A percentile compares a stretch with the other conserved stretches of the same genome.
phyloP scores from a whole-genome alignment of 73 alveolate genomes.

The Paraurostyla sp. region DNA sequence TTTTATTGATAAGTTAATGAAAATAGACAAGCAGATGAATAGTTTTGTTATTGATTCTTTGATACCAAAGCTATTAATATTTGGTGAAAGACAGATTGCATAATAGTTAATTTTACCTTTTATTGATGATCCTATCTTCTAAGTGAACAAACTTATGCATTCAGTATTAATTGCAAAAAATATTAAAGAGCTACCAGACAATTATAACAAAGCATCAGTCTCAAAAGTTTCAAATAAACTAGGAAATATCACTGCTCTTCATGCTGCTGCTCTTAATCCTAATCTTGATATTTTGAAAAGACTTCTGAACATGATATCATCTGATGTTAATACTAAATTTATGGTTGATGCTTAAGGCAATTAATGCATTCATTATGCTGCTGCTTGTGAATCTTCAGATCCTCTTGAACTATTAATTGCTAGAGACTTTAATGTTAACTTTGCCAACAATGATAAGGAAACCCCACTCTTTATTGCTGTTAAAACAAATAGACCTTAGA shows the following conservation, averaged over 20 bases:
- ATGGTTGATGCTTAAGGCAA: background rate
- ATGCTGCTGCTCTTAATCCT: conserved; percentile 23
- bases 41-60: background rate
- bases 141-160: conserved; percentile 3
- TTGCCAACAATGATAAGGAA: background rate
- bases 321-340: background rate
- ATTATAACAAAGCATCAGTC: background rate
- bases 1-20: background rate
- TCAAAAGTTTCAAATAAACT: background rate
- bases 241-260: background rate
- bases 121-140: background rate
- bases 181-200: background rate
- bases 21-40: background rate
- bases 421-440: background rate
- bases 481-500: background rate
- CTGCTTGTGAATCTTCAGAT: background rate
- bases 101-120: background rate
- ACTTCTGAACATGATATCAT: background rate
- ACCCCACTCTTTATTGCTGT: background rate
- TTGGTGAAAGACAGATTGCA: background rate
- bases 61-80: background rate
- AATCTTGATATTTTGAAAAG: background rate
- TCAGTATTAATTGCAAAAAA: background rate
- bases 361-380: conserved; percentile 26
- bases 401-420: background rate